These are phyloP conservation scores for Leishmania amazonensis DNA, from an alignment of 208 protist species.

Conservation along the genomic window DNA sequence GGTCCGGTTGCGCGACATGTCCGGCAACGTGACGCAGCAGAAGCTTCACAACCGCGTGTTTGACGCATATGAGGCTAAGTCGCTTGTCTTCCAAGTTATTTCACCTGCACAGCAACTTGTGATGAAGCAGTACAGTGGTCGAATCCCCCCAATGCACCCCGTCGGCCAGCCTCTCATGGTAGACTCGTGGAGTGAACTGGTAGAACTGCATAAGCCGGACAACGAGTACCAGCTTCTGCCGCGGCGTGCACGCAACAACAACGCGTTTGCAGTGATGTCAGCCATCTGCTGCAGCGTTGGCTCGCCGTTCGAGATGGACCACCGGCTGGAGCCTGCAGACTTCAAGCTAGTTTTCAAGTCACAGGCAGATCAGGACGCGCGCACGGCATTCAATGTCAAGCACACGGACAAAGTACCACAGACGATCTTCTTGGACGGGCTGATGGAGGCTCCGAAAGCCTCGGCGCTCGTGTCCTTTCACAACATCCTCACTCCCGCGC, in stretches of 20 bases:
- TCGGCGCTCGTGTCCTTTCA: conserved; percentile 70
- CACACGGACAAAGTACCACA: conserved; percentile 70
- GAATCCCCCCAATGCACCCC: conserved; percentile 78
- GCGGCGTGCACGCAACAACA: conserved; percentile 72
- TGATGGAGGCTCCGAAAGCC: conserved; percentile 62
- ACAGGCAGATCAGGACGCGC: conserved; percentile 60
- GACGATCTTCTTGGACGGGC: conserved; percentile 82
- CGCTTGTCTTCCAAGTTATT: conserved; percentile 87
- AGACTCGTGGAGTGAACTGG: conserved; percentile 79
- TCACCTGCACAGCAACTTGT: conserved; percentile 71
- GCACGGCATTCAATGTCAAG: conserved; percentile 76
- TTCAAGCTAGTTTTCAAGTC: conserved; percentile 87
- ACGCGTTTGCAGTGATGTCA: conserved; percentile 70
- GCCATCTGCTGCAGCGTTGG: conserved; percentile 79
- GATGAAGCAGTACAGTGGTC: conserved; percentile 67
- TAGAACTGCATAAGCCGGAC: conserved; percentile 63
- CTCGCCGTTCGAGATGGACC: conserved; percentile 86
- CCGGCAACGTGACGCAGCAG: conserved; percentile 84
- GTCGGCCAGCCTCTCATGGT: conserved; percentile 75
- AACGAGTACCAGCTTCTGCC: conserved; percentile 89
- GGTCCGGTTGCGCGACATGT: conserved; percentile 82
- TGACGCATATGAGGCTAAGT: conserved; percentile 91
- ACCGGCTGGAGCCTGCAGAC: conserved; percentile 83
- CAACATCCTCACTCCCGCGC: conserved; percentile 48
- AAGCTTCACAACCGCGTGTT: conserved; percentile 92